Conservation (phyloP, 2,329 filamentous ascomycete species). For the Botrytis cinerea region DNA sequence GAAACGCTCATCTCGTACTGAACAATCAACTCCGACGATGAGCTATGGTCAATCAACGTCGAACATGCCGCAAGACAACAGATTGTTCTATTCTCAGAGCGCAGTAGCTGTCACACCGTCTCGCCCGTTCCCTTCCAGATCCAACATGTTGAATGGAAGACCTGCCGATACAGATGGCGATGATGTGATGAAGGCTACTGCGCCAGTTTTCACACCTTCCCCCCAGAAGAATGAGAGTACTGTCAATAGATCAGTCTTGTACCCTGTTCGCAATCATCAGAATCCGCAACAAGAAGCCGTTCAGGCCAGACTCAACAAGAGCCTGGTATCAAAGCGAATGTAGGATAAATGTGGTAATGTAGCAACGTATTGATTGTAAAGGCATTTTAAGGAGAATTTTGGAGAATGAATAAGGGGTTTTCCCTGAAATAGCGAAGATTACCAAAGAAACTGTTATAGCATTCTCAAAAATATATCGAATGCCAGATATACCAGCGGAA, state of each 20-base stretch:
- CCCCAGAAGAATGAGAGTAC: constrained; percentile 3
- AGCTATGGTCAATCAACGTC: not conserved
- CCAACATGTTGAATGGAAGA: not conserved
- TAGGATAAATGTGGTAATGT: not conserved
- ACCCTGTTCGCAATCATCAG: constrained; percentile 22
- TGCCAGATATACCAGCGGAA: not conserved
- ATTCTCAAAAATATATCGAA: not conserved
- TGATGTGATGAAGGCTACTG: constrained; percentile 24
- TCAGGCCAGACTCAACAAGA: constrained; percentile 28
- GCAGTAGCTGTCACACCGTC: not conserved
- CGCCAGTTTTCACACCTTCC: constrained; percentile 18
- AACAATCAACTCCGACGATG: not conserved
- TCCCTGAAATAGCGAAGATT: not conserved
- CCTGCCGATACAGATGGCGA: not conserved
- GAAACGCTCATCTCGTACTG: not conserved
- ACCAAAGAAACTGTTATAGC: not conserved
- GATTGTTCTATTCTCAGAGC: not conserved
- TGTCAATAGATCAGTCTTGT: constrained; percentile 23
- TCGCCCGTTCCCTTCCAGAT: constrained; percentile 5
- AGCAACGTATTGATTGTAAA: not conserved
- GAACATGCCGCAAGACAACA: not conserved
- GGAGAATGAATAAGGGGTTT: not conserved
- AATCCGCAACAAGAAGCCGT: constrained; percentile 22
- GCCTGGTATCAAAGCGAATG: constrained; percentile 17
- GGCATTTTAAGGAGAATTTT: not conserved